A percentile compares a stretch with the other conserved stretches of the same genome.
These are phyloP conservation scores for Talaromyces ruber DNA, from an alignment of 495 filamentous ascomycete genomes.

Conservation along the genomic window DNA sequence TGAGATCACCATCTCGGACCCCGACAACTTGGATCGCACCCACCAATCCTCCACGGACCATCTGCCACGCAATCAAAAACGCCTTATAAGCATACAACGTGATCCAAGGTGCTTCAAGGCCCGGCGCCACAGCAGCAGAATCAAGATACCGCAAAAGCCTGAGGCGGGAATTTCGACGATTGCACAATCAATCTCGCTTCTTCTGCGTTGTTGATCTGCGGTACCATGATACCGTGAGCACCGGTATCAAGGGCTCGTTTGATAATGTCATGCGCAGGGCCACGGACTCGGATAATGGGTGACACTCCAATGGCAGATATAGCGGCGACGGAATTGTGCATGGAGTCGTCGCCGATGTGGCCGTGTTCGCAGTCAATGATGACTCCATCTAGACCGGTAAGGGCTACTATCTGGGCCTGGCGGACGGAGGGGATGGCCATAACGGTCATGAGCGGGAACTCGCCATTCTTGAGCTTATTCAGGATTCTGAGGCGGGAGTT, in stretches of 20 bases:
- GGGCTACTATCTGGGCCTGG: conserved; percentile 25
- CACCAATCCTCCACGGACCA: conserved; percentile 14
- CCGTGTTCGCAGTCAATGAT: conserved; percentile 24
- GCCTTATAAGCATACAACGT: conserved; percentile 28
- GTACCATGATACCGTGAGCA: conserved; percentile 45
- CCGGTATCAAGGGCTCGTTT: conserved; percentile 59
- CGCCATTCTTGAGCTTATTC: conserved; percentile 21
- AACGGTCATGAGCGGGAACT: conserved; percentile 30
- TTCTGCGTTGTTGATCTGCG: conserved; percentile 54
- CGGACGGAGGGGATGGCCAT: conserved; percentile 29
- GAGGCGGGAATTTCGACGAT: conserved; percentile 35
- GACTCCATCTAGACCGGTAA: conserved; percentile 29
- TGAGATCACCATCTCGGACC: conserved; percentile 19
- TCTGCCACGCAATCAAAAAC: conserved; percentile 31
- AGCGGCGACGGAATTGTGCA: conserved; percentile 77
- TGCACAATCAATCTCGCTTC: conserved; percentile 54
- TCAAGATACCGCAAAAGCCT: conserved; percentile 31
- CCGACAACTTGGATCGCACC: conserved; percentile 22
- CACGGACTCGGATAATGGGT: conserved; percentile 53
- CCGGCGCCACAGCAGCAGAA: conserved; percentile 1
- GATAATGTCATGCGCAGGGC: not conserved
- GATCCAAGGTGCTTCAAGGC: conserved; percentile 24
- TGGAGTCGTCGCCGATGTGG: conserved; percentile 50
- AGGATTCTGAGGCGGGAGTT: conserved; percentile 28
- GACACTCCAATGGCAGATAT: conserved; percentile 58